phyloP scores from a whole-genome alignment of 176 grass and related monocot genomes.

The Zea luxurians region DNA sequence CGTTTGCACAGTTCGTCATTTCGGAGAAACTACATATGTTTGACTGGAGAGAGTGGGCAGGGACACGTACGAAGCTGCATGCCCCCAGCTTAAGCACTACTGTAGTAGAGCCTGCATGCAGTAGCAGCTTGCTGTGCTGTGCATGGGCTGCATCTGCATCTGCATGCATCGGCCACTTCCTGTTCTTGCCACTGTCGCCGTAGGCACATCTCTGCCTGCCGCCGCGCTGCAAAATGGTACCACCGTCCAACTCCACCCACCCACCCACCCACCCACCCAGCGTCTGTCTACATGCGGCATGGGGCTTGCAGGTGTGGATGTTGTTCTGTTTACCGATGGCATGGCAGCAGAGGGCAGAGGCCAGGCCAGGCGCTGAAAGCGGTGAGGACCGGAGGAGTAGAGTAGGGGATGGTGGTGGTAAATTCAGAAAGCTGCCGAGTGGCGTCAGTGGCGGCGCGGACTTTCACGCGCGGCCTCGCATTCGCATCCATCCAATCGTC shows the following conservation, averaged over 20 bases:
- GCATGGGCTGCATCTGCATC: background rate
- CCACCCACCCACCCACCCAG: background rate
- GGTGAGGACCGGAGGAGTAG: background rate
- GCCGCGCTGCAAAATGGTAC: background rate
- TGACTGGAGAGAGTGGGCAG: too few species aligned
- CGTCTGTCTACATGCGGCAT: conserved; percentile 1
- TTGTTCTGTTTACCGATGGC: conserved; percentile 11
- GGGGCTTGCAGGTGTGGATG: conserved; percentile 4
- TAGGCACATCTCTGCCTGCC: background rate
- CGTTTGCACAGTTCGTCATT: too few species aligned
- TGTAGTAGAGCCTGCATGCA: too few species aligned
- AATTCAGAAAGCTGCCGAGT: conserved; percentile 49
- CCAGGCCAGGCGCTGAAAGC: conserved; percentile 43
- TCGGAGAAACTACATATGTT: too few species aligned
- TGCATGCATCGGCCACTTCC: background rate
- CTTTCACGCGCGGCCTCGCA: conserved; percentile 35
- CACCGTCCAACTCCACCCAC: background rate
- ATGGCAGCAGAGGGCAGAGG: conserved; percentile 6
- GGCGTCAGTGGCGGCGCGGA: conserved; percentile 44
- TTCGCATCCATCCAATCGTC: background rate
- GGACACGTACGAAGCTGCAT: too few species aligned
- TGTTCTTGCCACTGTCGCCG: conserved; percentile 13
- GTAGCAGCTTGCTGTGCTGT: background rate
- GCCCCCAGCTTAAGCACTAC: too few species aligned
- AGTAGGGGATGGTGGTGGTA: background rate